A percentile compares a stretch with the other conserved stretches of the same genome.
These are phyloP conservation scores for Spatholobus suberectus DNA, from an alignment of 306 rosid species.

Conservation along the genomic window DNA sequence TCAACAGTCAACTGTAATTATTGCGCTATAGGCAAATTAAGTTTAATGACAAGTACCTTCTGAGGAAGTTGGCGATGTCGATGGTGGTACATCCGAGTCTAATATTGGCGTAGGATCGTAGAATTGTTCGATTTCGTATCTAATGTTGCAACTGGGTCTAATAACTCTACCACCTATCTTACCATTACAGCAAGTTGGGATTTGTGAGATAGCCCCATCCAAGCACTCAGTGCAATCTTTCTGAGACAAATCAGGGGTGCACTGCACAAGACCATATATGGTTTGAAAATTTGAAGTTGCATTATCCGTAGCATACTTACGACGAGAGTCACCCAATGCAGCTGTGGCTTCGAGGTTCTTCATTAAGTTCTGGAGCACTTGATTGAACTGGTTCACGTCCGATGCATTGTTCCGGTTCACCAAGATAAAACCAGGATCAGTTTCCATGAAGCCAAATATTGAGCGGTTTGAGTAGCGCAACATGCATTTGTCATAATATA, in stretches of 20 bases:
- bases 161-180: background rate
- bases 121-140: background rate
- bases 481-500: background rate
- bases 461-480: background rate
- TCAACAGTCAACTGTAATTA: too few relatives aligned
- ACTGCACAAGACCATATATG: background rate
- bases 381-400: background rate
- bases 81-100: too few relatives aligned
- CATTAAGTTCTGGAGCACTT: background rate
- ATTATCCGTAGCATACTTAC: conserved; percentile 22
- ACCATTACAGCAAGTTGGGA: background rate
- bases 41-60: too few relatives aligned
- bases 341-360: background rate
- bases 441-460: too few relatives aligned
- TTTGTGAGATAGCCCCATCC: background rate
- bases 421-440: background rate
- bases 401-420: background rate
- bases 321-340: conserved; percentile 17
- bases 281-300: background rate
- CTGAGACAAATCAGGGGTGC: background rate
- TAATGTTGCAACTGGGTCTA: background rate
- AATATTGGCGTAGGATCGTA: too few relatives aligned
- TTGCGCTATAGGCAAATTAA: too few relatives aligned
- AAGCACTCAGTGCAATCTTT: background rate
- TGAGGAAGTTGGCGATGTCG: background rate